phyloP scores from a whole-genome alignment of 192 early-diverging fungal genomes.

The Nowakowskiella sp. region DNA sequence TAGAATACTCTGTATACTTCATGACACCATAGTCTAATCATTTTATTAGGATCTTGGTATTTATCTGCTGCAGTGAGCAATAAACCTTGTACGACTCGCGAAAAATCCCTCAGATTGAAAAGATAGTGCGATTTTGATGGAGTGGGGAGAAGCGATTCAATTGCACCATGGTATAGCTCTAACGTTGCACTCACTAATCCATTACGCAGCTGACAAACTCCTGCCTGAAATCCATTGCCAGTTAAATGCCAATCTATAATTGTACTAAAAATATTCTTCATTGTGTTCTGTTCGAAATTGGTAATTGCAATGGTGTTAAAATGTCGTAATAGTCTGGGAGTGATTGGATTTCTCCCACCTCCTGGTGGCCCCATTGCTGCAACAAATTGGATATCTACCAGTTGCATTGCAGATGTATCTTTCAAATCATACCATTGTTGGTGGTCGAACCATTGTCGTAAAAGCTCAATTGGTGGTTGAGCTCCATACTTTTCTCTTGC shows the following conservation, averaged over 20 bases:
- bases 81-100: slow-evolving; percentile 49
- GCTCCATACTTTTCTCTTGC: slow-evolving; percentile 54
- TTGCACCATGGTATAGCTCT: slow-evolving; percentile 43
- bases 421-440: slow-evolving; percentile 46
- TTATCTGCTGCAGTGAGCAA: slow-evolving; percentile 38
- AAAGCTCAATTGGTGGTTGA: slow-evolving; percentile 51
- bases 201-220: slow-evolving; percentile 27
- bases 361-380: slow-evolving; percentile 53
- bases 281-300: slow-evolving; percentile 42
- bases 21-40: slow-evolving; percentile 50
- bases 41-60: slow-evolving; percentile 34
- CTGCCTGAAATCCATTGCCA: slow-evolving; percentile 28
- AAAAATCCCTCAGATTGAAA: slow-evolving; percentile 53
- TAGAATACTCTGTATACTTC: slow-evolving; percentile 52
- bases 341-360: slow-evolving; percentile 49
- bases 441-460: slow-evolving; percentile 55
- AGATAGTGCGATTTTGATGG: slow-evolving; percentile 53
- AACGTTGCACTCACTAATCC: slow-evolving; percentile 33
- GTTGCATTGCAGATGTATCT: slow-evolving; percentile 47
- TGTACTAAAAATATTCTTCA: slow-evolving; percentile 49
- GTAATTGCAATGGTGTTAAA: slow-evolving; percentile 49
- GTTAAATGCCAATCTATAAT: slow-evolving; percentile 52
- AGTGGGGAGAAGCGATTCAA: slow-evolving; percentile 46
- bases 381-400: slow-evolving; percentile 53
- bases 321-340: slow-evolving; percentile 45